phyloP scores from a whole-genome alignment of 805 yeast species.

The Yarrowia bubula region DNA sequence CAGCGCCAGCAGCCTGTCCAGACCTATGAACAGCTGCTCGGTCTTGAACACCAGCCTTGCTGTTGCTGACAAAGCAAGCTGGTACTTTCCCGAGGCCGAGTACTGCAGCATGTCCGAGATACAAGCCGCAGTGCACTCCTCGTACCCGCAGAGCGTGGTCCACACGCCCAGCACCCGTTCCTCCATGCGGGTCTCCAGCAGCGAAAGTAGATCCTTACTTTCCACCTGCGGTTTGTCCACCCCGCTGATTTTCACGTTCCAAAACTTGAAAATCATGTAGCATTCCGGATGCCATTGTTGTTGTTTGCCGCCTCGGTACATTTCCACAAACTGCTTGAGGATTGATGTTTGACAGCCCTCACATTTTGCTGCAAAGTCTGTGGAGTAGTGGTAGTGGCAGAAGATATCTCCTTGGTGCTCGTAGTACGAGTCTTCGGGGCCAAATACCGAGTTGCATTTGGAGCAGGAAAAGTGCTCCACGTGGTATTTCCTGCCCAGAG shows the following conservation, averaged over 20 bases:
- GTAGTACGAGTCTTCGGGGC: conserved; percentile 85
- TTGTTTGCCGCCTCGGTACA: conserved; percentile 82
- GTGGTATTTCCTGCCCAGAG: conserved; percentile 87
- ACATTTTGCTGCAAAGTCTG: conserved; percentile 79
- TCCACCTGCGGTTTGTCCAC: background rate
- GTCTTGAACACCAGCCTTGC: conserved; percentile 70
- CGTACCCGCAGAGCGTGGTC: conserved; percentile 83
- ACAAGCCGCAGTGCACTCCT: conserved; percentile 84
- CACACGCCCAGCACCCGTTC: conserved; percentile 63
- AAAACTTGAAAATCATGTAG: conserved; percentile 93
- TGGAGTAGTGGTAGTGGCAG: conserved; percentile 92
- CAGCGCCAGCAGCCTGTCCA: conserved; percentile 52
- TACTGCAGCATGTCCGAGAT: conserved; percentile 87
- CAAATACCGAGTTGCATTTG: conserved; percentile 81
- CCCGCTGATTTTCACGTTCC: conserved; percentile 76
- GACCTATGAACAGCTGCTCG: conserved; percentile 72
- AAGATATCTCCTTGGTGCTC: conserved; percentile 80
- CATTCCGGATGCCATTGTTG: conserved; percentile 99
- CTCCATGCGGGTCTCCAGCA: conserved; percentile 64
- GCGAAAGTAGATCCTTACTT: conserved; percentile 12
- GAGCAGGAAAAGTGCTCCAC: conserved; percentile 93
- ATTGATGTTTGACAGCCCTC: conserved; percentile 92
- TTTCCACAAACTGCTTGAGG: conserved; percentile 89
- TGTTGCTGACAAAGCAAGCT: conserved; percentile 65
- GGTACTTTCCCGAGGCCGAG: conserved; percentile 71